Conservation (phyloP, 139 green algal species). For the Micractinium sp. region DNA sequence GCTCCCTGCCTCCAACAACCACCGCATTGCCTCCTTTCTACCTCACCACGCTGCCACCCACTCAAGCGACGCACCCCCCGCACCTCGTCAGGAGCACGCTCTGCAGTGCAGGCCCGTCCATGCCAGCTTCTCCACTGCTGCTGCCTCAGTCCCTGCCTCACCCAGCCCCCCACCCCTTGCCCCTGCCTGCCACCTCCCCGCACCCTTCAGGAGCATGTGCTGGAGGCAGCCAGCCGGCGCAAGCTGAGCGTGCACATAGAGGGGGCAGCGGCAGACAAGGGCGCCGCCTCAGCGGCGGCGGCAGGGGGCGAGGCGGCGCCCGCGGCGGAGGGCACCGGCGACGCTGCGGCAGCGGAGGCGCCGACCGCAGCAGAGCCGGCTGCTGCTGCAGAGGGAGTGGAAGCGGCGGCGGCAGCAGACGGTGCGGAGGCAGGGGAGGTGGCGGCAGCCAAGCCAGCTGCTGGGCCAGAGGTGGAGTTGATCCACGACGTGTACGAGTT, state of each 20-base stretch:
- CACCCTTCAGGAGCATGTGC: constrained; percentile 35
- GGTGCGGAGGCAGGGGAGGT: background rate
- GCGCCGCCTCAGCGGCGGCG: background rate
- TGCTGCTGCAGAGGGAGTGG: background rate
- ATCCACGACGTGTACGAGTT: constrained; percentile 56
- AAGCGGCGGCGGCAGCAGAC: background rate
- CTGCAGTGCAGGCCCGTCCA: too few species aligned
- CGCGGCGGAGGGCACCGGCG: background rate
- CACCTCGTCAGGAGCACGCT: too few species aligned
- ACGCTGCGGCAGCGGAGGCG: background rate
- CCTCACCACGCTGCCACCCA: too few species aligned
- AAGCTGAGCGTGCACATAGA: constrained; percentile 58
- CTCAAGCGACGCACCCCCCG: too few species aligned
- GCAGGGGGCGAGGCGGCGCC: background rate
- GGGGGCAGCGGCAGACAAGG: constrained; percentile 5
- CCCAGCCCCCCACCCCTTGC: too few species aligned
- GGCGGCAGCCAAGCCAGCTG: background rate
- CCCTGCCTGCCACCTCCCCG: background rate
- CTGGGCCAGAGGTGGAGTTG: background rate
- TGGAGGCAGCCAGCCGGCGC: constrained; percentile 24
- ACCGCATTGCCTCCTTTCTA: too few species aligned
- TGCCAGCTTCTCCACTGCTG: too few species aligned
- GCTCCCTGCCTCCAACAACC: too few species aligned
- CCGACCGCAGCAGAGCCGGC: background rate
- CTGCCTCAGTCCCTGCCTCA: too few species aligned